Percentiles rank a stretch among this genome's conserved stretches.
These are phyloP conservation scores for Fusarium sp. DNA, from an alignment of 2,329 filamentous ascomycete species.

Conservation along the genomic window DNA sequence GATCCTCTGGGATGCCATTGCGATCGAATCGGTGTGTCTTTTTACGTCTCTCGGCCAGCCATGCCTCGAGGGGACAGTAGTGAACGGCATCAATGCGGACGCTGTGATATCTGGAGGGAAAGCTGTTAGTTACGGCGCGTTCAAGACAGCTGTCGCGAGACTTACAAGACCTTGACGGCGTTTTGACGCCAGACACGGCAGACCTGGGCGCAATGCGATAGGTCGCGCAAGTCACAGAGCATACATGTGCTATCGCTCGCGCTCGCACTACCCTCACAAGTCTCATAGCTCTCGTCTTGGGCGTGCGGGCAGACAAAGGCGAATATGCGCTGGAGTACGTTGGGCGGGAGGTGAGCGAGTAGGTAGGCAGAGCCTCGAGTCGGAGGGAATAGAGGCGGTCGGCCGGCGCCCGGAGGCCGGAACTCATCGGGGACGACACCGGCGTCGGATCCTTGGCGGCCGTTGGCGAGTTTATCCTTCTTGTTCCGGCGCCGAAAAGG, in stretches of 20 bases:
- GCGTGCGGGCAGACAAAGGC: constrained; percentile 85
- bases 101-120: constrained; percentile 76
- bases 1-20: constrained; percentile 84
- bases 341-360: constrained; percentile 69
- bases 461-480: constrained; percentile 47
- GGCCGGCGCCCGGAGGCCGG: constrained; percentile 42
- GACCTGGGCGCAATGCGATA: constrained; percentile 82
- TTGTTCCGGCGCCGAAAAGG: constrained; percentile 54
- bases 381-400: constrained; percentile 49
- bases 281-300: constrained; percentile 80
- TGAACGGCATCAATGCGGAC: constrained; percentile 94
- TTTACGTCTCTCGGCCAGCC: constrained; percentile 83
- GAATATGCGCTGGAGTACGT: constrained; percentile 83
- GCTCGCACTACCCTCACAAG: constrained; percentile 80
- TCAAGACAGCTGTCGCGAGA: constrained; percentile 36
- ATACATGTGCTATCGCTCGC: constrained; percentile 82
- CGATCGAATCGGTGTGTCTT: constrained; percentile 78
- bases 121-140: constrained; percentile 22
- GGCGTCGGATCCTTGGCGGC: constrained; percentile 37
- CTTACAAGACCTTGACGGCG: constrained; percentile 71
- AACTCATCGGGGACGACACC: constrained; percentile 45
- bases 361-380: constrained; percentile 55
- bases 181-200: constrained; percentile 76
- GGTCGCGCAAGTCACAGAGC: constrained; percentile 92
- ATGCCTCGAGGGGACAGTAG: constrained; percentile 89